phyloP scores from a whole-genome alignment of 1,284 basidiomycete genomes.

The Cryptococcus hybrid region DNA sequence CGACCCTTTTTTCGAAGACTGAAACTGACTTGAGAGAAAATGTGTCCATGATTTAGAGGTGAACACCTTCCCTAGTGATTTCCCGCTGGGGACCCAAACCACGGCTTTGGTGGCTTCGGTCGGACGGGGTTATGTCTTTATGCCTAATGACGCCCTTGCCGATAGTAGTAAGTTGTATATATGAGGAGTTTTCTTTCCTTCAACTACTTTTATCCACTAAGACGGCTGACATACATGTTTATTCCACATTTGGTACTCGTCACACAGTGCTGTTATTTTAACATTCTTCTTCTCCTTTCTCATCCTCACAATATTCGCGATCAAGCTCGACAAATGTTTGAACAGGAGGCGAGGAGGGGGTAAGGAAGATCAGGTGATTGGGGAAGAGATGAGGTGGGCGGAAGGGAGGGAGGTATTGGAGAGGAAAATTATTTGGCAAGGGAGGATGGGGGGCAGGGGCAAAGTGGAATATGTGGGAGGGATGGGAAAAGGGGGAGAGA shows the following conservation, averaged over 20 bases:
- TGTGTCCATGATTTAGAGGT: slow-evolving; percentile 12
- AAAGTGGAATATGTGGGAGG: background rate
- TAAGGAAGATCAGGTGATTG: slow-evolving; percentile 1
- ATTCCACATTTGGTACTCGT: no score
- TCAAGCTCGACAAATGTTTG: background rate
- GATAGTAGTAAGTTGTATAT: slow-evolving; percentile 30
- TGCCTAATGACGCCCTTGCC: slow-evolving; percentile 17
- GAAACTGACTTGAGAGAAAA: no score
- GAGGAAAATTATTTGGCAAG: background rate
- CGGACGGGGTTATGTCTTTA: slow-evolving; percentile 26
- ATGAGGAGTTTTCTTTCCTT: no score
- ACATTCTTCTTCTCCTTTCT: slow-evolving; percentile 2
- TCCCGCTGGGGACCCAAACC: slow-evolving; percentile 23
- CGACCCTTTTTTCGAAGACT: background rate
- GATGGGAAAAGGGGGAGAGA: background rate
- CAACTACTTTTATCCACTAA: background rate
- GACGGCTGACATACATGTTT: no score
- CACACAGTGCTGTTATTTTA: background rate
- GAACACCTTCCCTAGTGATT: slow-evolving; percentile 28
- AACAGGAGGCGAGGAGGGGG: background rate
- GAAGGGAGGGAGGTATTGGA: background rate
- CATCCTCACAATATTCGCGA: background rate
- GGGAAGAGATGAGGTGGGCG: slow-evolving; percentile 1
- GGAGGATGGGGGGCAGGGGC: background rate
- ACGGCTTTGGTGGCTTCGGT: background rate